phyloP scores from a whole-genome alignment of 192 early-diverging fungal genomes.

The Cetraspora pellucida region DNA sequence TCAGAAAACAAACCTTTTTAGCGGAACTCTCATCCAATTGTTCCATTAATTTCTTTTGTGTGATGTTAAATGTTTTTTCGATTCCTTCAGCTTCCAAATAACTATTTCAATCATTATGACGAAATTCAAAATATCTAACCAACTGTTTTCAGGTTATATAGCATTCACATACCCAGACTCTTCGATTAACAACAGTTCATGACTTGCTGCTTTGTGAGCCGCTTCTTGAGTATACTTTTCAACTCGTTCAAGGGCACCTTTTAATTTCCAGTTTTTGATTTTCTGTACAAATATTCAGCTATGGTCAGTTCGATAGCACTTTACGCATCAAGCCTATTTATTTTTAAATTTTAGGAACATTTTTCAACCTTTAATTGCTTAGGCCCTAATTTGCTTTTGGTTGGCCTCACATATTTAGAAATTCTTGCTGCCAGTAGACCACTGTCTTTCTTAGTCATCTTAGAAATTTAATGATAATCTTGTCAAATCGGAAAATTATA shows the following conservation, averaged over 20 bases:
- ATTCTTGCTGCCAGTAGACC: not conserved
- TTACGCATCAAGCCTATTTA: not conserved
- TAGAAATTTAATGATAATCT: too few species aligned
- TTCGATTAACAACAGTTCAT: slow-evolving; percentile 77
- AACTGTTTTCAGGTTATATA: not conserved
- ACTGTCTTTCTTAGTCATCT: too few species aligned
- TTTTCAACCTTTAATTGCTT: not conserved
- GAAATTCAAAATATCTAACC: not conserved
- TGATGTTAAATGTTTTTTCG: slow-evolving; percentile 87
- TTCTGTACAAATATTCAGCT: slow-evolving; percentile 38
- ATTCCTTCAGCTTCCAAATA: slow-evolving; percentile 86
- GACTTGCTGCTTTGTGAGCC: slow-evolving; percentile 69
- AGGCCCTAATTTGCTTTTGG: not conserved
- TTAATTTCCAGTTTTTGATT: slow-evolving; percentile 73
- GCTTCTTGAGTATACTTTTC: slow-evolving; percentile 69
- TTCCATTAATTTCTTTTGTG: slow-evolving; percentile 67
- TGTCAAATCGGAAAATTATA: too few species aligned
- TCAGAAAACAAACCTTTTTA: slow-evolving; percentile 56
- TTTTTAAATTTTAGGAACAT: not conserved
- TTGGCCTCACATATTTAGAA: slow-evolving; percentile 10
- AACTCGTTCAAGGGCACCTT: slow-evolving; percentile 59
- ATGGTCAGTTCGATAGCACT: not conserved
- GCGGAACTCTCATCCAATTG: slow-evolving; percentile 74
- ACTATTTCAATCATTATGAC: slow-evolving; percentile 50
- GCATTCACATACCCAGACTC: slow-evolving; percentile 11